Evolutionary conservation across 306 rosid genomes (phyloP).

Genomic region (Lathyrus sativus): DNA sequence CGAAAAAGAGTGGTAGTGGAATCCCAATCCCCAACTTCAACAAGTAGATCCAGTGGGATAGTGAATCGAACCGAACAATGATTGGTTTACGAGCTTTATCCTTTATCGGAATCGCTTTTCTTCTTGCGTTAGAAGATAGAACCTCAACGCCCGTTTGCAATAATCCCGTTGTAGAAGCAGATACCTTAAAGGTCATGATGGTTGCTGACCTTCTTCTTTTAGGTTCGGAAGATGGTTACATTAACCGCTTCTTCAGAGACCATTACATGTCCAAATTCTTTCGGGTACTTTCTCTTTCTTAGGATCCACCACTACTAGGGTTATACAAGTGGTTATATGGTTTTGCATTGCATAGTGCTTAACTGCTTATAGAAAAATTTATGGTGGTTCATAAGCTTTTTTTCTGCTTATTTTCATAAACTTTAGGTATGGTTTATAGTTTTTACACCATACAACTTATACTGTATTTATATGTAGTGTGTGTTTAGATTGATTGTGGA

Average conservation of each 20-base stretch:
- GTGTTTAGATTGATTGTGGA: too few relatives aligned
- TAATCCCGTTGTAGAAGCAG: slow-evolving; percentile 31
- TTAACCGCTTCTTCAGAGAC: slow-evolving; percentile 48
- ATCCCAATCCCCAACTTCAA: neutral
- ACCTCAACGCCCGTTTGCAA: slow-evolving; percentile 62
- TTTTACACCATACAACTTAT: neutral
- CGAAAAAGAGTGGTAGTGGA: too few relatives aligned
- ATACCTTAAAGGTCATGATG: slow-evolving; percentile 62
- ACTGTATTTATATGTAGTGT: neutral
- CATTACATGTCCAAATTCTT: slow-evolving; percentile 66
- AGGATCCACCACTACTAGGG: neutral
- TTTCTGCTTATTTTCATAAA: neutral
- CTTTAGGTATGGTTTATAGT: neutral
- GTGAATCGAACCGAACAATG: neutral
- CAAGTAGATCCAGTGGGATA: neutral
- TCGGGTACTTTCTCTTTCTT: slow-evolving; percentile 42
- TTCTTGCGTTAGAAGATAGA: slow-evolving; percentile 54
- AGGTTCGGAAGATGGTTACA: slow-evolving; percentile 51
- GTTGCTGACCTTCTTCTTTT: slow-evolving; percentile 64
- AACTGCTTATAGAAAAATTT: neutral
- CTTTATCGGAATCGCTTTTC: slow-evolving; percentile 39
- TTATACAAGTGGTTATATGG: neutral
- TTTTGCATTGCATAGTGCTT: neutral
- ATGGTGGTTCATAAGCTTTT: neutral
- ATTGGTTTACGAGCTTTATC: slow-evolving; percentile 32